These are phyloP conservation scores for Osmanthus fragrans DNA, from an alignment of 257 asterid species.

Conservation along the genomic window DNA sequence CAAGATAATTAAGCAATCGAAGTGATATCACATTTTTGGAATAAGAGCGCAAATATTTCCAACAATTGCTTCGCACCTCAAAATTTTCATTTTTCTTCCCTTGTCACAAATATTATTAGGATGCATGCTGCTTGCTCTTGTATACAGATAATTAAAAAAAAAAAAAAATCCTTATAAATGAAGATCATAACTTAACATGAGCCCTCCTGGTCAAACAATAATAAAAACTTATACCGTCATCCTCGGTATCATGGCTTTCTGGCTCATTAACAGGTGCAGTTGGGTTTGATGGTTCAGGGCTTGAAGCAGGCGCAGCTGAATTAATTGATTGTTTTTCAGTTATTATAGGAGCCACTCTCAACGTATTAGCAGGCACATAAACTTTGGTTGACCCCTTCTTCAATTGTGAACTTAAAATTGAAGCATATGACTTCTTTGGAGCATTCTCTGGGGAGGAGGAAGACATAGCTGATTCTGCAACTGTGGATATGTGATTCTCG, in stretches of 20 bases:
- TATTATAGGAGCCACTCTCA: slow-evolving; percentile 34
- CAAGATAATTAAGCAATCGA: slow-evolving; percentile 23
- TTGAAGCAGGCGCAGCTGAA: slow-evolving; percentile 38
- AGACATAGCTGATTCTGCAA: slow-evolving; percentile 36
- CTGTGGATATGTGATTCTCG: slow-evolving; percentile 41
- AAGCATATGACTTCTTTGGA: slow-evolving; percentile 90
- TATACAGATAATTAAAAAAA: background rate
- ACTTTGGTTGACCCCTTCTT: slow-evolving; percentile 57
- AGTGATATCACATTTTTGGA: slow-evolving; percentile 9
- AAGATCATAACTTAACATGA: background rate
- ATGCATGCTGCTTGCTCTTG: slow-evolving; percentile 12
- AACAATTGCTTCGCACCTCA: slow-evolving; percentile 10
- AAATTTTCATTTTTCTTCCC: background rate
- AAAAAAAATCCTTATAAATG: background rate
- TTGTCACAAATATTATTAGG: background rate
- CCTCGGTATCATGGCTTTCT: slow-evolving; percentile 48
- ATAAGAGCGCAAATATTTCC: slow-evolving; percentile 2
- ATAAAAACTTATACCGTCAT: slow-evolving; percentile 47
- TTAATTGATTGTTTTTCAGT: slow-evolving; percentile 44
- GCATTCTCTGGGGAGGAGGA: slow-evolving; percentile 56
- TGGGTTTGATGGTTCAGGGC: slow-evolving; percentile 40
- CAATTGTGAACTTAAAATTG: slow-evolving; percentile 66
- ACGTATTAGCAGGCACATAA: slow-evolving; percentile 52
- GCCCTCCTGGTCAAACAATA: background rate
- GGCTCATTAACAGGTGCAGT: slow-evolving; percentile 25